Base-by-base conservation (phyloP, 768 basidiomycete species). In the Pisolithus orientalis region DNA sequence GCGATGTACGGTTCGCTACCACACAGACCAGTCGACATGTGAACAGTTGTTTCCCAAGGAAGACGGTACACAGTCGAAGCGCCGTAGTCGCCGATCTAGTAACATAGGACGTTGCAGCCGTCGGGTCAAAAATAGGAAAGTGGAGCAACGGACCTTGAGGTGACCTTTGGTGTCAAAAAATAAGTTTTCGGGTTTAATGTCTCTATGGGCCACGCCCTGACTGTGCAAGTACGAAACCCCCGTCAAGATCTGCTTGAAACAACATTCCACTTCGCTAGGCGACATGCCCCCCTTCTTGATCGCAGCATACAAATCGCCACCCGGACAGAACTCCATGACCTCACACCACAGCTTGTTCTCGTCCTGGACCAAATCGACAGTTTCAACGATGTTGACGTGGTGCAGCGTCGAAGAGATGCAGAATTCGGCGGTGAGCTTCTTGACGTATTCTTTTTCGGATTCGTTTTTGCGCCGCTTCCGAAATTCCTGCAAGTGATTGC, bases 241-340 rank as follows among this genome's bases (percentile, higher is more conserved):
- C 32, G 77, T 75, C 52, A 99, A 72, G 57, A 97, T 90, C 72
- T 99, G 95, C 77, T 90, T 94, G 80, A 97, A 98, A 71, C 90
- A 95, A 70, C 91, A 95, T 69, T 97, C 95, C 57, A 95, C 92
- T 70, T 95, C 92, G 68, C 84, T 84, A 4, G 87, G 82, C 34
- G 84, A 84, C 90, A 96, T 94, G 58, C 79, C 81, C 53, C 95
- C 95, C 70, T 91, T 94, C 82, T 97, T 97, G 73, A 99, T 99
- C 37, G 94, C 95, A 27, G 94, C 94, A 66, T 99, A 99, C 34
- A 99, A 77, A 72, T 99, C 95, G 2, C 95, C 95, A 42, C 96
- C 96, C 4, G 94, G 94, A 65, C 95, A 99, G 66, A 93, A 99
- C 69, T 98, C 96, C 95, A 99, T 98, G 44, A 99, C 95, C 68